Evolutionary conservation across 768 basidiomycete genomes (phyloP).

Genomic region (Xerocomellus amylosporus): DNA sequence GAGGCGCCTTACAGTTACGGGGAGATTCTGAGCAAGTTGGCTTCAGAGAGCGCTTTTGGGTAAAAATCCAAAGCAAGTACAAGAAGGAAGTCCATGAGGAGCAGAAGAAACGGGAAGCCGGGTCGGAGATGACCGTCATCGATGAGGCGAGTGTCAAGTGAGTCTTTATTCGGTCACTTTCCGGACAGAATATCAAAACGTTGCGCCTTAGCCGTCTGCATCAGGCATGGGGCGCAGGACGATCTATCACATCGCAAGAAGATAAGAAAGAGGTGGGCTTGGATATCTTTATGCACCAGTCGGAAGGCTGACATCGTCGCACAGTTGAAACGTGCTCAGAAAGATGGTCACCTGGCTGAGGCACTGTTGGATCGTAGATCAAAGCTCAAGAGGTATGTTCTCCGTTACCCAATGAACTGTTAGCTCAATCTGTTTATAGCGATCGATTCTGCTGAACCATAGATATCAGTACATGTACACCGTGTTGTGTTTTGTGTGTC

Average conservation of each 20-base stretch:
- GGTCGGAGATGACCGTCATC: constrained; percentile 47
- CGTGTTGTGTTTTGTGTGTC: constrained; percentile 1
- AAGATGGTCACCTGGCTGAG: constrained; percentile 79
- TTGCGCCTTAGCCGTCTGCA: constrained; percentile 52
- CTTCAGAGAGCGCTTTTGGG: constrained; percentile 82
- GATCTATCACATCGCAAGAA: constrained; percentile 60
- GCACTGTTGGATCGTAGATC: constrained; percentile 74
- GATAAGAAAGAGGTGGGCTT: constrained; percentile 70
- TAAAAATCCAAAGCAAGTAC: constrained; percentile 88
- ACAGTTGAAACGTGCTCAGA: constrained; percentile 73
- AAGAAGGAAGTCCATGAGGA: constrained; percentile 80
- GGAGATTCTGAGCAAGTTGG: constrained; percentile 86
- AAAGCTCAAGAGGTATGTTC: constrained; percentile 76
- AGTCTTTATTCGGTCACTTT: constrained; percentile 30
- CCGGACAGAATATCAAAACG: neutral
- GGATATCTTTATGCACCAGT: constrained; percentile 1
- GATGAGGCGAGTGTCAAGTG: constrained; percentile 78
- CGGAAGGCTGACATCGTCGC: constrained; percentile 3
- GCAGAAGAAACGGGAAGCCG: constrained; percentile 64
- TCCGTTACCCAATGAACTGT: neutral
- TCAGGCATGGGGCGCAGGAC: constrained; percentile 85
- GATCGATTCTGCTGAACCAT: constrained; percentile 45
- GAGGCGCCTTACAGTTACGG: constrained; percentile 71
- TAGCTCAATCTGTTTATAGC: constrained; percentile 23
- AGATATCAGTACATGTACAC: constrained; percentile 13